These are phyloP conservation scores for Arthrinium phaeospermum DNA, from an alignment of 2,329 filamentous ascomycete species.

Conservation along the genomic window DNA sequence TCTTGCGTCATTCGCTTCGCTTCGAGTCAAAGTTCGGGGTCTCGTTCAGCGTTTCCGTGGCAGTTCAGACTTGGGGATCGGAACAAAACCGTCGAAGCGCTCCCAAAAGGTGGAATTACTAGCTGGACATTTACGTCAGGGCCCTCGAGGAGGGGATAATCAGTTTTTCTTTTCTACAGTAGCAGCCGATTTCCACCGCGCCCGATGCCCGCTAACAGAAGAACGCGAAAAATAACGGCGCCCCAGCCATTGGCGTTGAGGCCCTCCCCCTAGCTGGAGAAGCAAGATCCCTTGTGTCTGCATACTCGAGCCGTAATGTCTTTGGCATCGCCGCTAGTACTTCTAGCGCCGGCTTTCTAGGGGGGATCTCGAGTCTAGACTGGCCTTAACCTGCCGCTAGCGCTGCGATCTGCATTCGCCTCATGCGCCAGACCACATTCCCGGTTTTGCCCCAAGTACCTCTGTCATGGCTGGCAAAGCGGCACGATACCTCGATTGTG, in stretches of 20 bases:
- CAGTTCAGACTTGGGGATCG: background rate
- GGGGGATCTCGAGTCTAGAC: background rate
- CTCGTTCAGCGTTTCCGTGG: background rate
- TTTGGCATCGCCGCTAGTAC: background rate
- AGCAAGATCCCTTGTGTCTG: background rate
- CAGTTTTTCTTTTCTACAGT: background rate
- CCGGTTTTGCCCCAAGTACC: background rate
- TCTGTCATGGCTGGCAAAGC: background rate
- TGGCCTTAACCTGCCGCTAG: background rate
- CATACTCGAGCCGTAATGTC: background rate
- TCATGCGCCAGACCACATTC: background rate
- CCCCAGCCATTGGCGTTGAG: background rate
- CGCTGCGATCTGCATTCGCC: background rate
- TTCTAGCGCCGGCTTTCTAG: background rate
- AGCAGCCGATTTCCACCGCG: background rate
- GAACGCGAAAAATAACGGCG: background rate
- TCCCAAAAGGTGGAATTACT: background rate
- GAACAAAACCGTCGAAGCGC: background rate
- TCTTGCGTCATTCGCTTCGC: background rate
- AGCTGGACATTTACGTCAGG: background rate
- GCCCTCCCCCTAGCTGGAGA: conserved; percentile 8
- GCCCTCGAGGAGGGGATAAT: background rate
- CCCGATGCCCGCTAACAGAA: background rate
- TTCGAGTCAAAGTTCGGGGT: background rate
- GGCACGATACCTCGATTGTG: background rate